Evolutionary conservation across 805 yeast genomes (phyloP), one percentile per base, ranked within the genome.

Genomic region (Spathaspora passalidarum): DNA sequence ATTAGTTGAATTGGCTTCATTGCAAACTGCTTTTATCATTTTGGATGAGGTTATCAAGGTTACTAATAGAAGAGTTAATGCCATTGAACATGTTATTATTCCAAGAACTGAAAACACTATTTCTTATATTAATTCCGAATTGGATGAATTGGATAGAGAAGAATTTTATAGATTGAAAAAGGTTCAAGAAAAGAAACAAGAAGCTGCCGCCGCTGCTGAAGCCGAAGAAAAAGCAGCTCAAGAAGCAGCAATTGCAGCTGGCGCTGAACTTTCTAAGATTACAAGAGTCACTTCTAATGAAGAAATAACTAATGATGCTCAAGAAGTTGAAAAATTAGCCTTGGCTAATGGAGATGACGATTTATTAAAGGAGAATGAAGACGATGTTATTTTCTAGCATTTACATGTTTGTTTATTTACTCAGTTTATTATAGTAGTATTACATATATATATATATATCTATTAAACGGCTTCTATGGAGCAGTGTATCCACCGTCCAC

Each of bases 101-200:
- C 99, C 99, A 56, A 81, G 98, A 69, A 94, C 98, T 1, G 97
- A 94, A 67, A 92, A 92, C 69, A 92, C 99, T 22, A 92, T 92
- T 60, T 66, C 77, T 43, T 81, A 92, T 70, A 92, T 92, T 75
- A 91, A 90, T 67, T 87, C 96, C 26, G 99, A 92, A 68, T 79
- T 92, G 62, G 99, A 94, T 69, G 99, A 92, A 72, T 79, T 94
- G 65, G 98, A 94, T 65, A 86, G 99, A 79, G 99, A 92, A 72
- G 99, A 92, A 70, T 92, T 92, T 63, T 94, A 91, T 73, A 79
- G 99, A 60, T 80, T 92, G 73, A 94, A 94, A 76, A 92, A 92
- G 69, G 97, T 92, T 44, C 96, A 90, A 67, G 96, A 88, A 61
- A 89, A 88, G 83, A 90, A 90, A 68, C 96, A 89, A 68, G 78